phyloP scores from a whole-genome alignment of 1,139 yeast species.

The Eremothecium sinecaudum region DNA sequence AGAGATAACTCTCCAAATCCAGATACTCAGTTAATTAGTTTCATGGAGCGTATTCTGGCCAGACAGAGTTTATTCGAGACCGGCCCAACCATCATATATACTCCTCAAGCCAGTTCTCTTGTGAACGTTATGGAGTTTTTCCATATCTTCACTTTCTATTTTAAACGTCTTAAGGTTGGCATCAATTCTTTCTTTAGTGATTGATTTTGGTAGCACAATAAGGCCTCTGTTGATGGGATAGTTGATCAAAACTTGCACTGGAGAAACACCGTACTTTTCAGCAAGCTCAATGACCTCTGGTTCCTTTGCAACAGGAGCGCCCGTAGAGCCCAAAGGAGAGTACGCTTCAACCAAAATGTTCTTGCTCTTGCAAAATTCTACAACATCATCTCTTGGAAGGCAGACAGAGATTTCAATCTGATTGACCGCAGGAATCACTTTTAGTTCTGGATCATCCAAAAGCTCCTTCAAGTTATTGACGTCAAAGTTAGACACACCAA shows the following conservation, averaged over 20 bases:
- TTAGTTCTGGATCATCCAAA: constrained; percentile 58
- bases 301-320: constrained; percentile 42
- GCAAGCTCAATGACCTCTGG: constrained; percentile 48
- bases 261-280: constrained; percentile 38
- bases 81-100: too few species aligned
- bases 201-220: constrained; percentile 69
- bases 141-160: constrained; percentile 47
- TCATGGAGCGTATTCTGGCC: too few species aligned
- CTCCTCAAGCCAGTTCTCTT: constrained; percentile 42
- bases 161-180: constrained; percentile 50
- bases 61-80: too few species aligned
- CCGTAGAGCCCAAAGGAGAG: constrained; percentile 76
- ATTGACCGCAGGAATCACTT: constrained; percentile 65
- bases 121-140: constrained; percentile 38
- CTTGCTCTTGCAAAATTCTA: constrained; percentile 51
- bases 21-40: too few species aligned
- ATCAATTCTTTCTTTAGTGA: constrained; percentile 49
- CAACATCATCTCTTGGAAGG: constrained; percentile 62
- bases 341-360: constrained; percentile 72
- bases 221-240: constrained; percentile 74
- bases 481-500: constrained; percentile 78
- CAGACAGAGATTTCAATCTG: constrained; percentile 94
- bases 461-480: constrained; percentile 70
- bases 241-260: constrained; percentile 62
- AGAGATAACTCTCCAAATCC: too few species aligned